phyloP scores from a whole-genome alignment of 805 yeast genomes.

The Suhomyces prunicola region DNA sequence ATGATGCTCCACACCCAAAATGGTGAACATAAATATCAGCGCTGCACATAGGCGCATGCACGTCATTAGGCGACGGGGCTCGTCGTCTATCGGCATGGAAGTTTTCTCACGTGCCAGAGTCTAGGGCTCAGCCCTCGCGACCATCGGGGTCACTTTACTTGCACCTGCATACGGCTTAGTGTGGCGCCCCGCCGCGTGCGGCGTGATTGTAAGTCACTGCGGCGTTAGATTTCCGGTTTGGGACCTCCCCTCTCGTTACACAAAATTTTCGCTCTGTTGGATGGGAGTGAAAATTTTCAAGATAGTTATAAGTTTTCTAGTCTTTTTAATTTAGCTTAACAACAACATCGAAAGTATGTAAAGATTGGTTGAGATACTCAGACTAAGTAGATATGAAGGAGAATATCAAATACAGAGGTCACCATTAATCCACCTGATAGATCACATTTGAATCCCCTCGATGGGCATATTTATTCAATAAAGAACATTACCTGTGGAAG shows the following conservation, averaged over 20 bases:
- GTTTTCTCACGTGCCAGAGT: background rate
- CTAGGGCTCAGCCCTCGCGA: conserved; percentile 8
- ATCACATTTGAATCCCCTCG: background rate
- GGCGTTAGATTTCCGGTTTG: background rate
- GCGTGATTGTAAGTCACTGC: background rate
- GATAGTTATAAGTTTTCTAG: conserved; percentile 1
- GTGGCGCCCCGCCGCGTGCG: background rate
- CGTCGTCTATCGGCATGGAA: background rate
- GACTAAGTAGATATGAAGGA: background rate
- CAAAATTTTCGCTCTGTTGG: background rate
- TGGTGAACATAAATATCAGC: background rate
- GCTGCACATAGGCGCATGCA: background rate
- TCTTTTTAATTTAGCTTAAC: conserved; percentile 8
- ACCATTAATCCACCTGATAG: background rate
- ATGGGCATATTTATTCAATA: background rate
- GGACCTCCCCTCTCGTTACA: background rate
- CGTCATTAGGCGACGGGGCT: background rate
- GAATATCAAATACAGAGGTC: background rate
- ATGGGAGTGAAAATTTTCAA: conserved; percentile 6
- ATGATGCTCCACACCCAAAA: background rate
- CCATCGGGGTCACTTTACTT: background rate
- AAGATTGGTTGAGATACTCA: background rate
- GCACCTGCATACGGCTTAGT: background rate
- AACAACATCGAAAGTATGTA: conserved; percentile 11
- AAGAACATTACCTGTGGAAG: background rate